Percentiles rank a stretch among this genome's conserved stretches.
These are phyloP conservation scores for Paramecium sexaurelia DNA, from an alignment of 73 alveolate species.

Conservation along the genomic window DNA sequence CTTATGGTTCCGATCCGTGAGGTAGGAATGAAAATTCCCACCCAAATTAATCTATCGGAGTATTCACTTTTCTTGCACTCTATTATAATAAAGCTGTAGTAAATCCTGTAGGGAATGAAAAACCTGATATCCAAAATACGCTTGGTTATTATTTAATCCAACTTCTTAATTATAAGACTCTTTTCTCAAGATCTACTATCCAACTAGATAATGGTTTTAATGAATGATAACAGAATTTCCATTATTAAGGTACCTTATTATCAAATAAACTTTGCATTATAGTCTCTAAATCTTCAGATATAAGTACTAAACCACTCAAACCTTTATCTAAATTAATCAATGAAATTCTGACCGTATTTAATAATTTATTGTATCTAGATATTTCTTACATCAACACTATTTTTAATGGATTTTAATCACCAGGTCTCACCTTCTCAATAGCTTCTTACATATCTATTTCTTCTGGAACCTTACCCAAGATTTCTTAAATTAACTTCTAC, in stretches of 20 bases:
- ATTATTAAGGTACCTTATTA: slow-evolving; percentile 92
- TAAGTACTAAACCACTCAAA: slow-evolving; percentile 96
- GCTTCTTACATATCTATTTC: slow-evolving; percentile 92
- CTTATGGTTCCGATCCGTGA: slow-evolving; percentile 74
- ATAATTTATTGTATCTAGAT: slow-evolving; percentile 93
- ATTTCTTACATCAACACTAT: slow-evolving; percentile 98
- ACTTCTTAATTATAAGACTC: slow-evolving; percentile 93
- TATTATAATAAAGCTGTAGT: slow-evolving; percentile 98
- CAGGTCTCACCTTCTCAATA: slow-evolving; percentile 86
- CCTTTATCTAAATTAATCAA: slow-evolving; percentile 95
- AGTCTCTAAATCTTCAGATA: slow-evolving; percentile 97
- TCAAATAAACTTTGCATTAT: slow-evolving; percentile 92
- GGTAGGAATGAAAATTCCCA: slow-evolving; percentile 78
- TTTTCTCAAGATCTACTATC: slow-evolving; percentile 94
- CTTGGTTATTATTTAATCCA: slow-evolving; percentile 96
- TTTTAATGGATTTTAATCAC: slow-evolving; percentile 95
- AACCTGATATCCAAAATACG: slow-evolving; percentile 96
- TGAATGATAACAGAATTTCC: slow-evolving; percentile 94
- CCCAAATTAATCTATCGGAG: slow-evolving; percentile 91
- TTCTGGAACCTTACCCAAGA: slow-evolving; percentile 90
- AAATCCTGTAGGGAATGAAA: slow-evolving; percentile 99
- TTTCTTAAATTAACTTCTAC: slow-evolving; percentile 81
- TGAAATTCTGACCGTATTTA: slow-evolving; percentile 81
- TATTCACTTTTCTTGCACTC: slow-evolving; percentile 87
- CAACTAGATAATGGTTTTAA: slow-evolving; percentile 98